These are phyloP conservation scores for Hemileia vastatrix DNA, from an alignment of 1,284 basidiomycete genomes.

Conservation along the genomic window DNA sequence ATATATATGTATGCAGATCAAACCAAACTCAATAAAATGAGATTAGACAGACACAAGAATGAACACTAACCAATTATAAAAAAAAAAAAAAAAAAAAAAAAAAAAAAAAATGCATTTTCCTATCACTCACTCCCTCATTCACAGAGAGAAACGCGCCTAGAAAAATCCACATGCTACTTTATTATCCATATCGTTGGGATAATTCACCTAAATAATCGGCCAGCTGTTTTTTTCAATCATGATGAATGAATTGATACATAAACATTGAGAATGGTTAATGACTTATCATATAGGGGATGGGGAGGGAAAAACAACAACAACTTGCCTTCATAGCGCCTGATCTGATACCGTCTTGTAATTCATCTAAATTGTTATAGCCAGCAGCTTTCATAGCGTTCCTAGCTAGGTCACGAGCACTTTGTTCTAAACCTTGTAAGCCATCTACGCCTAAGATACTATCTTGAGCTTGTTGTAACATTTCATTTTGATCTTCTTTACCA, in stretches of 20 bases:
- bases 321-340: conserved; percentile 75
- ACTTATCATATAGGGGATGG: not conserved
- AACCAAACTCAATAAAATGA: too few relatives aligned
- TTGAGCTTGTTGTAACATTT: conserved; percentile 46
- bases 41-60: too few relatives aligned
- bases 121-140: too few relatives aligned
- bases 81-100: too few relatives aligned
- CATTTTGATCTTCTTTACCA: conserved; percentile 79
- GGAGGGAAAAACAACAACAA: conserved; percentile 50
- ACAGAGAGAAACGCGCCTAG: too few relatives aligned
- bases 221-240: not conserved
- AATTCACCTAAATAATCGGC: conserved; percentile 23
- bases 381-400: conserved; percentile 55
- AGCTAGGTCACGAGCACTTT: conserved; percentile 68
- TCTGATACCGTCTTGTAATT: conserved; percentile 70
- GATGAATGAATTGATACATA: not conserved
- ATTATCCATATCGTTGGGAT: conserved; percentile 21
- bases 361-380: conserved; percentile 81
- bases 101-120: too few relatives aligned
- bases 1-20: too few relatives aligned
- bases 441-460: conserved; percentile 46
- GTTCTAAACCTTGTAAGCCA: conserved; percentile 55
- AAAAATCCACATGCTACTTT: too few relatives aligned
- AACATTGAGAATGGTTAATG: not conserved
- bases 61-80: too few relatives aligned